Base-by-base conservation (phyloP, 1,139 yeast genomes). In the Kodamaea arcana region DNA sequence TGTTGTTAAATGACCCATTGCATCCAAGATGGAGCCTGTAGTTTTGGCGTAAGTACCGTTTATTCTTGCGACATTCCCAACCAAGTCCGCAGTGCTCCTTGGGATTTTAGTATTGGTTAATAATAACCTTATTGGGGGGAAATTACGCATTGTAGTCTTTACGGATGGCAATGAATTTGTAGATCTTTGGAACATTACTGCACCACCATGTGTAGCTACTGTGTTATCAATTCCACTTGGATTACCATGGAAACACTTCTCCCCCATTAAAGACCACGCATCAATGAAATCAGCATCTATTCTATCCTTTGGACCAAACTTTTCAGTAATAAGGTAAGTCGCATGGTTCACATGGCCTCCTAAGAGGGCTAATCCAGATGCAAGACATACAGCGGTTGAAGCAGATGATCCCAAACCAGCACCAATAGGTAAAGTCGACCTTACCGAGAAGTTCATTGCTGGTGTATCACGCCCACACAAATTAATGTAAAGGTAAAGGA, bases 351-450 rank as follows among this genome's bases (percentile, higher is more conserved):
- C 65, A 44, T 75, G 79, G 4, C 75, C 77, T 1, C 87, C 83
- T 20, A 85, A 59, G 21, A 71, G 56, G 4, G 86, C 69, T 54
- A 92, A 64, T 0, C 94, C 92, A 9, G 94, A 68, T 0, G 95
- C 77, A 28, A 92, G 58, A 53, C 95, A 83, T 10, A 92, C 98
- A 0, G 95, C 78, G 14, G 86, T 77, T 2, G 95, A 80, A 1
- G 97, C 98, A 33, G 95, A 85, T 1, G 96, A 86, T 0, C 99
- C 99, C 33, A 92, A 69, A 0, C 99, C 99, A 1, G 98, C 97
- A 20, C 99, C 97, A 35, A 92, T 84, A 0, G 99, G 98, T 35
- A 90, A 66, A 0, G 95, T 81, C 1, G 96, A 85, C 38, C 92
- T 73, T 17, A 87, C 78, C 4, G 78, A 69, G 56, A 82, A 87